A percentile compares a stretch with the other conserved stretches of the same genome.
Conservation (phyloP, 306 rosid species). For the Lagenaria siceraria region DNA sequence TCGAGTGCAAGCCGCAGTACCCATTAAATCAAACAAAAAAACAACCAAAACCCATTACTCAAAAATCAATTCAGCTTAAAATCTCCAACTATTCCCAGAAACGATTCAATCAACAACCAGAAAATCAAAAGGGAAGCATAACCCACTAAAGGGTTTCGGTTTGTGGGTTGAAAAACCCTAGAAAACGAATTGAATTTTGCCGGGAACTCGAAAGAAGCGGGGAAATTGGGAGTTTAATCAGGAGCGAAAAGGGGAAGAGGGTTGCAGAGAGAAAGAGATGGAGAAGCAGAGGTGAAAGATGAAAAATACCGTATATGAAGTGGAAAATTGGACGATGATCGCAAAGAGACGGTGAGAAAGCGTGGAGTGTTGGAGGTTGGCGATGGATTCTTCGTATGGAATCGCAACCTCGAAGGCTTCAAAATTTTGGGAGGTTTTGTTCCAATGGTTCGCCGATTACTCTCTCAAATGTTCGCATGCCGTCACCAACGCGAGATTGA, state of each 20-base stretch:
- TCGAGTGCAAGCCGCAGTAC: neutral
- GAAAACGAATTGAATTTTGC: constrained; percentile 10
- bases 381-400: constrained; percentile 21
- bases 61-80: neutral
- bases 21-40: neutral
- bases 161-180: constrained; percentile 11
- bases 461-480: neutral
- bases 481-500: neutral
- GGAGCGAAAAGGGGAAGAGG: neutral
- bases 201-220: constrained; percentile 11
- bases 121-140: neutral
- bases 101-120: neutral
- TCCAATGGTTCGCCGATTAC: neutral
- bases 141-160: neutral
- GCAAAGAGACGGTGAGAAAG: neutral
- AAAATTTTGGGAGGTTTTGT: neutral
- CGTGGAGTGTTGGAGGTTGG: constrained; percentile 13
- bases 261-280: neutral
- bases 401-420: neutral
- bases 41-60: neutral
- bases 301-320: constrained; percentile 1
- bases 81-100: neutral
- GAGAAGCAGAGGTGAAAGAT: constrained; percentile 3
- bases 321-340: constrained; percentile 1
- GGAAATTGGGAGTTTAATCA: constrained; percentile 1